Evolutionary conservation across 2,329 filamentous ascomycete species (phyloP).

Genomic region (Metarhizium brunneum): DNA sequence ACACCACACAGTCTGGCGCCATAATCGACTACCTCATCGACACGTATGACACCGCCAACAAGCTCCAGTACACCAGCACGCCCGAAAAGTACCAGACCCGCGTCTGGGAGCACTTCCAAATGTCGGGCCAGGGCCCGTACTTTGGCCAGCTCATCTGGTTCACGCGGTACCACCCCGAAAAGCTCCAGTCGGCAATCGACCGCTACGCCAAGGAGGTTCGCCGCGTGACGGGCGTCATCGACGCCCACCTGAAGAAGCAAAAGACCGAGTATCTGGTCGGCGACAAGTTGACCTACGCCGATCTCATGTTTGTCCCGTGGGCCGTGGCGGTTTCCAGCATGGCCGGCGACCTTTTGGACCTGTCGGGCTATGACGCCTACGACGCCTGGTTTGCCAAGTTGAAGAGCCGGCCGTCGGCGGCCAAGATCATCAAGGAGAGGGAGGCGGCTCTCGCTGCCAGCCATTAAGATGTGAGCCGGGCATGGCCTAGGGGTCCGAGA

Average conservation of each 20-base stretch:
- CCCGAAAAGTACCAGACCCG: slow-evolving; percentile 10
- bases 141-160: slow-evolving; percentile 18
- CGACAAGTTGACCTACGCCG: slow-evolving; percentile 14
- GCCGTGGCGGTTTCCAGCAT: not conserved
- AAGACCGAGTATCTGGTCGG: slow-evolving; percentile 14
- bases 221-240: slow-evolving; percentile 18
- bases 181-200: slow-evolving; percentile 17
- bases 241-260: slow-evolving; percentile 12
- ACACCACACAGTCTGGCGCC: slow-evolving; percentile 10
- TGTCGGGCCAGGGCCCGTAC: slow-evolving; percentile 20
- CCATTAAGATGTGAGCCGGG: not conserved
- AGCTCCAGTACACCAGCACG: slow-evolving; percentile 6
- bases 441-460: slow-evolving; percentile 1
- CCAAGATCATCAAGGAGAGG: slow-evolving; percentile 3
- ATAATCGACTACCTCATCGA: slow-evolving; percentile 17
- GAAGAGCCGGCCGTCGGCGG: slow-evolving; percentile 2
- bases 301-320: slow-evolving; percentile 17
- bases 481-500: not conserved
- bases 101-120: slow-evolving; percentile 13
- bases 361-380: slow-evolving; percentile 2
- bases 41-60: slow-evolving; percentile 12
- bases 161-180: slow-evolving; percentile 11
- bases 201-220: slow-evolving; percentile 20
- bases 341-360: not conserved
- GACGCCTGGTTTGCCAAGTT: slow-evolving; percentile 4